These are phyloP conservation scores for Phytophthora brassicae DNA, from an alignment of 352 stramenopile genomes.

Conservation along the genomic window DNA sequence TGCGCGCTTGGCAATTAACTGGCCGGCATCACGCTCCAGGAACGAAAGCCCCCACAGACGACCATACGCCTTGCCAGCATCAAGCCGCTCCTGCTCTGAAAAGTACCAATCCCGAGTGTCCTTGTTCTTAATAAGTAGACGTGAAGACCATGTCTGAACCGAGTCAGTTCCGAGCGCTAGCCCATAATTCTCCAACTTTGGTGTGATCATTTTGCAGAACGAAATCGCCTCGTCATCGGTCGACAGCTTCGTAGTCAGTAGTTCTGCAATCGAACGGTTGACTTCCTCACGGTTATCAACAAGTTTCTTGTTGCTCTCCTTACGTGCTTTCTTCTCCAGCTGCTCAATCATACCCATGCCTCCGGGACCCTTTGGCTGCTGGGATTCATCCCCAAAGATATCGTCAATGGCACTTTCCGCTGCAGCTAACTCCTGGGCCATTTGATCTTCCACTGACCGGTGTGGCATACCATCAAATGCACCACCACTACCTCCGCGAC, in stretches of 20 bases:
- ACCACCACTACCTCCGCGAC: conserved; percentile 20
- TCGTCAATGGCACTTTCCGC: conserved; percentile 81
- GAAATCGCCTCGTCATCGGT: conserved; percentile 71
- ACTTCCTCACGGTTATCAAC: conserved; percentile 73
- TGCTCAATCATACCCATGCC: conserved; percentile 89
- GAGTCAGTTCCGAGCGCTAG: conserved; percentile 67
- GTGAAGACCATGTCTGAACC: conserved; percentile 80
- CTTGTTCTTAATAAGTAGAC: conserved; percentile 88
- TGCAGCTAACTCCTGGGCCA: conserved; percentile 77
- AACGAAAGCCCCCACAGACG: conserved; percentile 82
- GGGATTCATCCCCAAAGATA: conserved; percentile 83
- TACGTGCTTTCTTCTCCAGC: conserved; percentile 83
- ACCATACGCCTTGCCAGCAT: conserved; percentile 75
- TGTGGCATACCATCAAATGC: conserved; percentile 17
- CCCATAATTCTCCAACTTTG: conserved; percentile 66
- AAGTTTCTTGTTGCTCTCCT: conserved; percentile 88
- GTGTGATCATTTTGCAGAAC: conserved; percentile 59
- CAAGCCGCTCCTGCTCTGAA: conserved; percentile 71
- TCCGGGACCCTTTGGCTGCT: conserved; percentile 57
- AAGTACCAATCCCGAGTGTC: conserved; percentile 88
- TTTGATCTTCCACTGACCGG: conserved; percentile 79
- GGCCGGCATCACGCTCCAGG: conserved; percentile 67
- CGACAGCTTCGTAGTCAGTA: conserved; percentile 50
- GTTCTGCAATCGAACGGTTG: conserved; percentile 52
- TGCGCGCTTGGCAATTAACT: conserved; percentile 71